A percentile compares a stretch with the other conserved stretches of the same genome.
Conservation (phyloP, 306 rosid species). For the Dalbergia cochinchinensis region DNA sequence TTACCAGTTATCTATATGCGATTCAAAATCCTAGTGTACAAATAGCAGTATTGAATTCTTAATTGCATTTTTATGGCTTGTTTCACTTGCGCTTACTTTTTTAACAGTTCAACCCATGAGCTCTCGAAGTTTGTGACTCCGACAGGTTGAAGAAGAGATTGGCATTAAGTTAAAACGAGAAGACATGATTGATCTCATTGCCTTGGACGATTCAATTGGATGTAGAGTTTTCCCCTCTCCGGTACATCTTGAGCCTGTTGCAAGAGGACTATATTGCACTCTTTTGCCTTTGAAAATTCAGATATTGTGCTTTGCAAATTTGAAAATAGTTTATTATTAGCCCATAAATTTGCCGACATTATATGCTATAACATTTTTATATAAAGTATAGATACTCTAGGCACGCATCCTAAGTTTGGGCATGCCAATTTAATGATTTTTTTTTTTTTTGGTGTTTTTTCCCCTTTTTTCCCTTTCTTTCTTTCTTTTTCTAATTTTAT, state of each 20-base stretch:
- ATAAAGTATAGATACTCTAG: too few relatives aligned
- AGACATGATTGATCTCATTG: conserved; percentile 86
- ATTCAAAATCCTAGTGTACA: too few relatives aligned
- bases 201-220: conserved; percentile 80
- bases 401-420: too few relatives aligned
- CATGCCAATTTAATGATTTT: too few relatives aligned
- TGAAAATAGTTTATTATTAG: conserved; percentile 10
- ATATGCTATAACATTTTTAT: not conserved
- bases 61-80: not conserved
- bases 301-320: not conserved
- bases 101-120: too few relatives aligned
- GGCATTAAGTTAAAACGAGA: conserved; percentile 76
- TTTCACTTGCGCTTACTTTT: conserved; percentile 21
- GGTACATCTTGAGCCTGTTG: conserved; percentile 50
- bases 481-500: too few relatives aligned
- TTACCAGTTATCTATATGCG: too few relatives aligned
- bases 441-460: too few relatives aligned
- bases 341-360: conserved; percentile 23
- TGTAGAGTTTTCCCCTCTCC: conserved; percentile 80
- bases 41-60: too few relatives aligned
- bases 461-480: too few relatives aligned
- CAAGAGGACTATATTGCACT: conserved; percentile 5
- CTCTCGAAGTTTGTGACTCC: conserved; percentile 11
- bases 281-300: conserved; percentile 25
- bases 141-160: conserved; percentile 91